Evolutionary conservation across 2,329 filamentous ascomycete genomes (phyloP).

Genomic region (Fusarium austroafricanum): DNA sequence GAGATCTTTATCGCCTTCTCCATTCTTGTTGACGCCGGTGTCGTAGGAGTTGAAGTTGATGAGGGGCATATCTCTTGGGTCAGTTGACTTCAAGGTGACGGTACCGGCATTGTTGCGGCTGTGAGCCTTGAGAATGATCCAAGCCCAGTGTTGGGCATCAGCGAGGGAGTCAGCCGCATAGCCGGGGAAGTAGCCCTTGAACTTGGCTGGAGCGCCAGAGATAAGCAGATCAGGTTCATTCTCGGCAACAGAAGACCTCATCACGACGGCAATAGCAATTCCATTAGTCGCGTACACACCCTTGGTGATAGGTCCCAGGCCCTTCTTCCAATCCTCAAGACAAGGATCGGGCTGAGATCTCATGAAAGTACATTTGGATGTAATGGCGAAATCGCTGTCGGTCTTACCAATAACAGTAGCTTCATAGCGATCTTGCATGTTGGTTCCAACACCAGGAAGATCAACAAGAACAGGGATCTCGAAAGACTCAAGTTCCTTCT

Average conservation of each 20-base stretch:
- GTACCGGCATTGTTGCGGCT: slow-evolving; percentile 69
- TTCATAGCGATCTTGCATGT: slow-evolving; percentile 67
- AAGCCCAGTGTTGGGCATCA: slow-evolving; percentile 56
- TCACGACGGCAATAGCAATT: slow-evolving; percentile 61
- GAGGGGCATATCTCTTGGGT: slow-evolving; percentile 72
- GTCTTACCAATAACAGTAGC: slow-evolving; percentile 40
- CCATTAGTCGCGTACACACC: slow-evolving; percentile 59
- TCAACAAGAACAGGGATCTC: slow-evolving; percentile 48
- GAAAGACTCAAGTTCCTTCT: slow-evolving; percentile 45
- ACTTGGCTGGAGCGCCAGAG: slow-evolving; percentile 65
- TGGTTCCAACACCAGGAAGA: slow-evolving; percentile 68
- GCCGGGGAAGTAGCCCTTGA: slow-evolving; percentile 67
- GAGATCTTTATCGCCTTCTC: slow-evolving; percentile 59
- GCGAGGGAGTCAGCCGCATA: slow-evolving; percentile 60
- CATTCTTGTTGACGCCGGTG: slow-evolving; percentile 60
- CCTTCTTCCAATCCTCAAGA: slow-evolving; percentile 32
- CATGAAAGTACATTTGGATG: slow-evolving; percentile 38
- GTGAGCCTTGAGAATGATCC: slow-evolving; percentile 63
- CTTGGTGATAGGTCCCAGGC: slow-evolving; percentile 28
- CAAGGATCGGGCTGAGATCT: slow-evolving; percentile 34
- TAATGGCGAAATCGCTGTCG: slow-evolving; percentile 33
- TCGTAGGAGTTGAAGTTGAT: slow-evolving; percentile 73
- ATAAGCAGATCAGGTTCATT: slow-evolving; percentile 65
- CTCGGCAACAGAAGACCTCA: slow-evolving; percentile 52
- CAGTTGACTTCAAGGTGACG: slow-evolving; percentile 68